These are phyloP conservation scores for Vicia sativa DNA, from an alignment of 306 rosid species.

Conservation along the genomic window DNA sequence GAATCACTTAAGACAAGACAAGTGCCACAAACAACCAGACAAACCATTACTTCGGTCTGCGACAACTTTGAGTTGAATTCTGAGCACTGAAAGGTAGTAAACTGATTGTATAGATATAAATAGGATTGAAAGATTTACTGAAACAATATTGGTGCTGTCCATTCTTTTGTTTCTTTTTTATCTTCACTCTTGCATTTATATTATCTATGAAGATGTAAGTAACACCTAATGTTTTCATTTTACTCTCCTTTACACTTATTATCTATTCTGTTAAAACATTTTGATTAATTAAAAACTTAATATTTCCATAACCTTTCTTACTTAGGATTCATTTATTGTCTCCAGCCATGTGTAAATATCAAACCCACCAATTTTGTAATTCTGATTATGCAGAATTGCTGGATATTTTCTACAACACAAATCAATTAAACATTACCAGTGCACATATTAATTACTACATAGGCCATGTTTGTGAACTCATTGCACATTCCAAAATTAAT, in stretches of 20 bases:
- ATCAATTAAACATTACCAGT: constrained; percentile 20
- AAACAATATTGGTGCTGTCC: not conserved
- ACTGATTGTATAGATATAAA: constrained; percentile 18
- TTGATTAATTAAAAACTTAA: constrained; percentile 12
- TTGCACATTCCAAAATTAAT: constrained; percentile 8
- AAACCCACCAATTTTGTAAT: constrained; percentile 13
- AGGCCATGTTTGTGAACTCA: not conserved
- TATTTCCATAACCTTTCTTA: not conserved
- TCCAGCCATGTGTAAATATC: constrained; percentile 5
- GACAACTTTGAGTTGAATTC: constrained; percentile 24
- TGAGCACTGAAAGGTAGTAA: constrained; percentile 22
- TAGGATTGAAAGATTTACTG: not conserved
- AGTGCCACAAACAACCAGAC: constrained; percentile 18
- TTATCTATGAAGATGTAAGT: not conserved
- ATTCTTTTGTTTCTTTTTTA: constrained; percentile 21
- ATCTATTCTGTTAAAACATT: constrained; percentile 2
- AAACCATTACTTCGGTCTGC: not conserved
- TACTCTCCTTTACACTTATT: constrained; percentile 18
- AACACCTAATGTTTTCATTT: not conserved
- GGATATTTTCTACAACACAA: constrained; percentile 13
- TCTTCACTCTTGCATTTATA: constrained; percentile 22
- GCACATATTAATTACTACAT: not conserved
- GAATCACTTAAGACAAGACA: constrained; percentile 6
- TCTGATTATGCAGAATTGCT: constrained; percentile 8
- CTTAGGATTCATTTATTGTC: constrained; percentile 13